Evolutionary conservation across 129 eudicot genomes (phyloP), one percentile per base, ranked within the genome.

Genomic region (Tanacetum coccineum): DNA sequence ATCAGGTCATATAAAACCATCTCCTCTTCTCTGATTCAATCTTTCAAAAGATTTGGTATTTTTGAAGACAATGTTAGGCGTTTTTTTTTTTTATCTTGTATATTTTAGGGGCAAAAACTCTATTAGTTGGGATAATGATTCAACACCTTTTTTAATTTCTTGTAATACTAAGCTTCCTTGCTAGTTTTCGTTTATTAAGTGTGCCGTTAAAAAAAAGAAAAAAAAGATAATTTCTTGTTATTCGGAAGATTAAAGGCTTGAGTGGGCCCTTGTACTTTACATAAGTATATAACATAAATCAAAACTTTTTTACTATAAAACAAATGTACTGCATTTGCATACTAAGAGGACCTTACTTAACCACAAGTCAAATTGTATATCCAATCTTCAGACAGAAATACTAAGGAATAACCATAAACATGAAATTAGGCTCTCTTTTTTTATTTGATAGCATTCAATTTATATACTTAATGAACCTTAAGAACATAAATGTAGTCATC

Each of bases 391-490:
- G 14, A 45, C 13, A 6, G 2, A 64, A 64, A 57, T 8, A 57
- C 58, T 8, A 17, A 17, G 9, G 3, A 18, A 6, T 17, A 52
- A 17, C 11, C 56, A 17, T 14, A 14, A 51, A 36, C 42, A 0
- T 36, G 42, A 8, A 36, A 36, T 36, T 7, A 36, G 7, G 42
- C n/a, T n/a, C n/a, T n/a, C n/a, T n/a, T n/a, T n/a, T n/a, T n/a
- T n/a, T n/a, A n/a, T n/a, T n/a, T n/a, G n/a, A n/a, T 6, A 36
- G 1, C 6, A 36, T 36, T 6, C 17, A 49, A 4, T 49, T 14
- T 49, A 10, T 57, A 60, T 60, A n/a, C 25, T 62, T 25, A 39
- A 62, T 32, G 49, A 62, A 15, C 66, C 66, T 57, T 20, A 17
- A 25, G 11, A 57, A 57, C 42, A 13, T 22, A 2, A 13, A 4